Conservation (phyloP, 345 rosid species). For the Camelina sativa region DNA sequence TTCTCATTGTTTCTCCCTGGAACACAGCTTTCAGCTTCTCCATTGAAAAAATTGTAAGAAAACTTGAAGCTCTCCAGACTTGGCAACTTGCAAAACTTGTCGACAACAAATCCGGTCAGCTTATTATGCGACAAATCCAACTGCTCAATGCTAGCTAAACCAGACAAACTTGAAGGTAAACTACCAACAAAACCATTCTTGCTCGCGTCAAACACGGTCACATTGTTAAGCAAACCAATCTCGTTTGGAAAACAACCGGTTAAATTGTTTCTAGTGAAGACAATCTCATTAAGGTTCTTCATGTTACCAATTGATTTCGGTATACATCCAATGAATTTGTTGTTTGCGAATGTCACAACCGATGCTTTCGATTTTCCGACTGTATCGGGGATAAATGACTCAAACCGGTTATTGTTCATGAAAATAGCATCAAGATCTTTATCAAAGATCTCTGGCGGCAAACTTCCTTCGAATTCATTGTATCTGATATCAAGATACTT, state of each 20-base stretch:
- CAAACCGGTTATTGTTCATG: conserved; percentile 66
- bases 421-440: conserved; percentile 69
- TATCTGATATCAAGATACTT: conserved; percentile 62
- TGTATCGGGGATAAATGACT: conserved; percentile 53
- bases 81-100: conserved; percentile 53
- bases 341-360: conserved; percentile 60
- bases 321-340: conserved; percentile 63
- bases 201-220: conserved; percentile 56
- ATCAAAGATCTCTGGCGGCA: conserved; percentile 58
- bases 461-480: conserved; percentile 66
- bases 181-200: conserved; percentile 54
- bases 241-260: conserved; percentile 70
- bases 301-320: conserved; percentile 63
- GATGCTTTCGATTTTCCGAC: conserved; percentile 63
- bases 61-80: conserved; percentile 55
- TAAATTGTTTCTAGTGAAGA: conserved; percentile 55
- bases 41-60: conserved; percentile 58
- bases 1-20: conserved; percentile 42
- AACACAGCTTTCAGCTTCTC: conserved; percentile 56
- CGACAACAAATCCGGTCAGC: conserved; percentile 57
- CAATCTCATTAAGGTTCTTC: conserved; percentile 59
- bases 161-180: conserved; percentile 49
- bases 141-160: conserved; percentile 46
- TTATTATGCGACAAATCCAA: conserved; percentile 49
- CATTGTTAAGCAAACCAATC: conserved; percentile 58